phyloP scores from a whole-genome alignment of 75 land plant species.

The Sequoiadendron giganteum region DNA sequence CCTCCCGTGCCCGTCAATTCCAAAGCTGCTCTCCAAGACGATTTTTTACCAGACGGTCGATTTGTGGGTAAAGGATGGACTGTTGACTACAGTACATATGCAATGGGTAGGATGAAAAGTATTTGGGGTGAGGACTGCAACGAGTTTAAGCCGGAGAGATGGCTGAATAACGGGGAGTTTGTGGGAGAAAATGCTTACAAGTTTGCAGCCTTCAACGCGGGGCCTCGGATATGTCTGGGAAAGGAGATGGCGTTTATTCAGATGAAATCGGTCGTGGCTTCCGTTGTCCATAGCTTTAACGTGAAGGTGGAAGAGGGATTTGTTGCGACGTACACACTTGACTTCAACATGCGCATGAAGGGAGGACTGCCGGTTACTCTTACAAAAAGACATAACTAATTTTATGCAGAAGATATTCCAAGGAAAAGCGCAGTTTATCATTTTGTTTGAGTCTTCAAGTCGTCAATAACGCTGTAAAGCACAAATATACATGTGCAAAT shows the following conservation, averaged over 20 bases:
- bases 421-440: too few species aligned
- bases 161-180: constrained; percentile 36
- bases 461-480: too few species aligned
- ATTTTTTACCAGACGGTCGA: constrained; percentile 46
- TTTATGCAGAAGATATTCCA: too few species aligned
- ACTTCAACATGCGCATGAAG: constrained; percentile 24
- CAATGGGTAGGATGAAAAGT: constrained; percentile 25
- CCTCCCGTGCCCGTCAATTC: not conserved
- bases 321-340: constrained; percentile 18
- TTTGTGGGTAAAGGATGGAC: constrained; percentile 25
- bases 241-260: constrained; percentile 49
- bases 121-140: constrained; percentile 59
- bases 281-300: constrained; percentile 26
- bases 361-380: constrained; percentile 5
- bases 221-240: constrained; percentile 60
- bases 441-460: too few species aligned
- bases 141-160: constrained; percentile 64
- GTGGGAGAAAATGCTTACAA: constrained; percentile 34
- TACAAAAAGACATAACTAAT: not conserved
- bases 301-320: constrained; percentile 29
- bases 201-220: constrained; percentile 51
- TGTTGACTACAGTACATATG: constrained; percentile 36
- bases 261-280: constrained; percentile 44
- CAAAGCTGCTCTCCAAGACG: constrained; percentile 21
- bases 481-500: too few species aligned